Percentiles rank a stretch among this genome's conserved stretches.
phyloP scores from a whole-genome alignment of 2,329 filamentous ascomycete genomes.

The Fusarium chlamydosporum region DNA sequence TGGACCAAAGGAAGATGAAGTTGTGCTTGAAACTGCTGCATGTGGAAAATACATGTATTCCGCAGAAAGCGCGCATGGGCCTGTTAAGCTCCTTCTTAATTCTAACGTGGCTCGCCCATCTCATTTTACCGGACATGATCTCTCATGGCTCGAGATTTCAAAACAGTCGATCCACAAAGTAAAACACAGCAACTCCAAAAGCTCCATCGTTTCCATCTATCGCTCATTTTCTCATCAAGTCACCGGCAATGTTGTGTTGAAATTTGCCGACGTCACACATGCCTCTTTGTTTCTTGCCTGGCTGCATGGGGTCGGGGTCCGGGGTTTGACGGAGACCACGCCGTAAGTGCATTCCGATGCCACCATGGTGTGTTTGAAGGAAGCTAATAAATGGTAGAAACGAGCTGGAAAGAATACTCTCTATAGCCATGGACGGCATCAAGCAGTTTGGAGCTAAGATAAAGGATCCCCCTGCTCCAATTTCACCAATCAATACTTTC shows the following conservation, averaged over 20 bases:
- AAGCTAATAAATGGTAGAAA: constrained; percentile 33
- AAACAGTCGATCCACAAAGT: constrained; percentile 30
- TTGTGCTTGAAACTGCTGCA: constrained; percentile 47
- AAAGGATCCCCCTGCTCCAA: background rate
- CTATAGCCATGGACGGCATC: constrained; percentile 7
- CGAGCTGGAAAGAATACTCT: constrained; percentile 29
- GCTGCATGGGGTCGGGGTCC: constrained; percentile 14
- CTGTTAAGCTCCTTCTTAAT: constrained; percentile 24
- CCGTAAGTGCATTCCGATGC: constrained; percentile 33
- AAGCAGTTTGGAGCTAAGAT: background rate
- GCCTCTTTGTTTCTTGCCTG: constrained; percentile 37
- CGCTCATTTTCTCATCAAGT: constrained; percentile 37
- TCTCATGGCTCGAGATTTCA: constrained; percentile 46
- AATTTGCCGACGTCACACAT: constrained; percentile 35
- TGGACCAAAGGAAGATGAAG: background rate
- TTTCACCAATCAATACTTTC: constrained; percentile 1
- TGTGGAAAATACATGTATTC: constrained; percentile 38
- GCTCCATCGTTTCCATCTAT: constrained; percentile 41
- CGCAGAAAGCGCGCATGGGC: background rate
- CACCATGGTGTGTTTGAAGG: no score
- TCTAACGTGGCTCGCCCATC: constrained; percentile 11
- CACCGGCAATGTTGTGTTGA: constrained; percentile 37
- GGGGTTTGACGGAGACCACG: background rate
- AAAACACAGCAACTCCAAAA: constrained; percentile 33
- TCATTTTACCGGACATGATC: background rate